Base-by-base conservation (phyloP, 768 basidiomycete species). In the Cystobasidium onofrii region DNA sequence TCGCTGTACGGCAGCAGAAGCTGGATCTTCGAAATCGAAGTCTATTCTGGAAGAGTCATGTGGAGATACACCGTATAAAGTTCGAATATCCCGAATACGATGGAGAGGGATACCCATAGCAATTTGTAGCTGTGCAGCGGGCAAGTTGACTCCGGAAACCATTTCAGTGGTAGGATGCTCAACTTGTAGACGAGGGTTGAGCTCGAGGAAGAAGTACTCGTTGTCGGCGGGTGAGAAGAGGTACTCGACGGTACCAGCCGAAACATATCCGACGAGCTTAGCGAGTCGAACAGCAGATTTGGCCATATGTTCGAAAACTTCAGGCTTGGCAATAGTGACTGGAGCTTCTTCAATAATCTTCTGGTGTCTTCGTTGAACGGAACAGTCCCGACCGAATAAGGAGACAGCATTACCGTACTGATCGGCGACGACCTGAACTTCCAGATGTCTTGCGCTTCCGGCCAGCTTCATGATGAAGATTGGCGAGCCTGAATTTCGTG, bases 401-500 rank as follows among this genome's bases (percentile, higher is more conserved):
- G 96, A 98, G 78, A 99, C 98, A 33, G 96, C 96, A 81, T 96
- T 94, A 73, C 96, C 96, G 81, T 99, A 99, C 81, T 99, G 96
- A 83, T 99, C 96, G 61, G 96, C 96, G 43, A 99, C 87, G 43
- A 99, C 87, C 82, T 99, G 96, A 33, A 98, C 96, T 82, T 99
- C 96, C 78, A 99, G 84, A 83, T 99, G 96, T 76, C 96, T 90
- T 55, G 96, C 96, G 78, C 92, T 89, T 13, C 95, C 93, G 41
- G 96, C 96, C 73, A 99, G 89, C 84, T 98, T 98, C 96, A 99
- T 99, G 83, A 99, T 90, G 83, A 99, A 99, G 77, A 99, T 93
- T 64, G 96, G 96, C 0, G 96, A 98, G 52, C 96, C 96, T 85
- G 75, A 13, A 25, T 88, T 41, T 52, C 18, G n/a, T 13, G 15